These are phyloP conservation scores for Pisolithus albus DNA, from an alignment of 768 basidiomycete genomes.

Conservation along the genomic window DNA sequence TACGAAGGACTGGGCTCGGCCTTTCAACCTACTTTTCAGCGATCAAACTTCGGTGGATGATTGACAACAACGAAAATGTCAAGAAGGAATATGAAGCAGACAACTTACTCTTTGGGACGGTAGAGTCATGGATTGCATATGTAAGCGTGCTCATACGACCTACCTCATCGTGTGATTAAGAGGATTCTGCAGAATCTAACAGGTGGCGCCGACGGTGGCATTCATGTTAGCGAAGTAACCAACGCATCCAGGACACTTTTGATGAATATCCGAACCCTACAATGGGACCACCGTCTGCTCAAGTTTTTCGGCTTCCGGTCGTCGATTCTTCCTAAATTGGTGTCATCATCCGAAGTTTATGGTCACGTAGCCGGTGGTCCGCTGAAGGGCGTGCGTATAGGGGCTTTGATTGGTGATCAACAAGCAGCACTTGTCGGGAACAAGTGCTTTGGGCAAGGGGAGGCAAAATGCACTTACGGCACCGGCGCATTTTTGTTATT, in stretches of 20 bases:
- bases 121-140: constrained; percentile 95
- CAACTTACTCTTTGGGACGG: constrained; percentile 85
- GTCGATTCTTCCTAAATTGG: constrained; percentile 78
- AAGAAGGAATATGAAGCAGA: constrained; percentile 71
- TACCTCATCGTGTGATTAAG: not conserved
- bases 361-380: constrained; percentile 65
- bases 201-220: constrained; percentile 59
- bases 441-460: constrained; percentile 84
- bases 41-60: constrained; percentile 95
- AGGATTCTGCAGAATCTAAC: constrained; percentile 58
- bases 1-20: constrained; percentile 77
- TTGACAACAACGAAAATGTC: constrained; percentile 77
- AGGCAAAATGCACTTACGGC: constrained; percentile 98
- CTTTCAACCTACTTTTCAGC: constrained; percentile 98
- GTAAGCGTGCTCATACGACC: constrained; percentile 35
- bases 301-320: constrained; percentile 78
- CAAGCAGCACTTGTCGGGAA: constrained; percentile 96
- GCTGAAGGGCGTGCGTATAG: constrained; percentile 74
- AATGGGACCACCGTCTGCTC: constrained; percentile 80
- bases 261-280: constrained; percentile 70
- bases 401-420: constrained; percentile 95
- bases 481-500: constrained; percentile 96
- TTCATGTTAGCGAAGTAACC: constrained; percentile 88
- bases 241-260: constrained; percentile 96
- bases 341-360: constrained; percentile 90